Base-by-base conservation (phyloP, 1,139 yeast genomes). In the Candida sanyaensis region DNA sequence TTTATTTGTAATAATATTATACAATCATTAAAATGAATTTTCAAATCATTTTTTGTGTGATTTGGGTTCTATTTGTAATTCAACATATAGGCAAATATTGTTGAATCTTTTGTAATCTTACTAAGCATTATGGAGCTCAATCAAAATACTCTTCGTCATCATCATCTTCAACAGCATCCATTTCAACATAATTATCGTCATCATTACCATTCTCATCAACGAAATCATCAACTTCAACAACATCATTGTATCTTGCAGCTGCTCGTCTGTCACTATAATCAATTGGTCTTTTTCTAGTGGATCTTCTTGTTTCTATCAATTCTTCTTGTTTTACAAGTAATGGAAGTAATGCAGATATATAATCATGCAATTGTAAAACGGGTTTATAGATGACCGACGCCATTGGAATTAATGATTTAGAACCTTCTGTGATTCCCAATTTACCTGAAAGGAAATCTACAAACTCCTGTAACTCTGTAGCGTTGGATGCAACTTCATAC, bases 401-500 rank as follows among this genome's bases (percentile, higher is more conserved):
- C 44, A 55, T 55, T 0, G 68, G 54, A 7, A 68, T 56, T 21
- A 47, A 43, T 4, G 40, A 26, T 17, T 26, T 27, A 10, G 43
- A 33, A 10, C 50, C 49, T 5, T 51, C 54, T 8, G 42, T 37
- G 8, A 43, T 29, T 9, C 49, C 50, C 37, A 74, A 47, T 37
- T 64, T 62, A 1, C 23, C 23, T 0, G 55, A 55, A 30, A 77
- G 50, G 48, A 55, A 66, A 1, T 59, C 58, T 2, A 70, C 55
- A 54, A 78, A 78, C 1, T 44, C 45, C 6, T 55, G 48, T 37
- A 78, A 60, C 44, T 75, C 75, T 1, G 46, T 52, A 4, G 60
- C 53, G 49, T 65, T 66, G 2, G 68, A 54, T 0, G 83, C 83
- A 17, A 78, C 70, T 52, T 76, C 80, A 56, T 69, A 77, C 76